Evolutionary conservation across 331 rosid genomes (phyloP).

Genomic region (Phaseolus coccineus): DNA sequence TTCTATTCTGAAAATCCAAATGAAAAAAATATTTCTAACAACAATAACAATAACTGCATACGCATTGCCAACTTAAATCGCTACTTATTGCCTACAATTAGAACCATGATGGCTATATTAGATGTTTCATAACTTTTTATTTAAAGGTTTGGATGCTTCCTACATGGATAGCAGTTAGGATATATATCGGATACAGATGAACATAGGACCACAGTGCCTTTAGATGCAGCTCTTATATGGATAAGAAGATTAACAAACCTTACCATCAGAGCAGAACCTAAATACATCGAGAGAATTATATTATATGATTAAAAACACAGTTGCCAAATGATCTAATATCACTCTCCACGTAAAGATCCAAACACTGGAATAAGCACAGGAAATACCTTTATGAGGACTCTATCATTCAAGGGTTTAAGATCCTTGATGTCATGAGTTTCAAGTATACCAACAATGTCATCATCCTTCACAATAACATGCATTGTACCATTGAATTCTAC

Average conservation of each 20-base stretch:
- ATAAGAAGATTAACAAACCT: background rate
- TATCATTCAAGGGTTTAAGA: conserved; percentile 81
- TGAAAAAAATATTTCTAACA: background rate
- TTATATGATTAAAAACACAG: background rate
- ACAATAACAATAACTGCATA: background rate
- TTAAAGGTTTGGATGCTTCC: background rate
- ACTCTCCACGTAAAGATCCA: background rate
- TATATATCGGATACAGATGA: too few relatives aligned
- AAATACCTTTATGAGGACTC: conserved; percentile 80
- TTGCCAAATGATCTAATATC: background rate
- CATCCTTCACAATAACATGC: conserved; percentile 88
- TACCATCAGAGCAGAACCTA: background rate
- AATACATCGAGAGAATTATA: background rate
- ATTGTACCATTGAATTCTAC: conserved; percentile 82
- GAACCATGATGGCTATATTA: background rate
- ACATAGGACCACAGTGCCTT: background rate
- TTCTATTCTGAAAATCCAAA: background rate
- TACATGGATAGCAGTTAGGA: background rate
- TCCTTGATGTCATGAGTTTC: conserved; percentile 85
- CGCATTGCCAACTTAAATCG: background rate
- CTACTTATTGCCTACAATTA: background rate
- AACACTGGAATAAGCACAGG: background rate
- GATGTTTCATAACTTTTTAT: background rate
- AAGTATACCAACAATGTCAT: conserved; percentile 84
- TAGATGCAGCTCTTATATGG: background rate